Base-by-base conservation (phyloP, 2,329 filamentous ascomycete genomes). In the Colletotrichum sansevieriae region DNA sequence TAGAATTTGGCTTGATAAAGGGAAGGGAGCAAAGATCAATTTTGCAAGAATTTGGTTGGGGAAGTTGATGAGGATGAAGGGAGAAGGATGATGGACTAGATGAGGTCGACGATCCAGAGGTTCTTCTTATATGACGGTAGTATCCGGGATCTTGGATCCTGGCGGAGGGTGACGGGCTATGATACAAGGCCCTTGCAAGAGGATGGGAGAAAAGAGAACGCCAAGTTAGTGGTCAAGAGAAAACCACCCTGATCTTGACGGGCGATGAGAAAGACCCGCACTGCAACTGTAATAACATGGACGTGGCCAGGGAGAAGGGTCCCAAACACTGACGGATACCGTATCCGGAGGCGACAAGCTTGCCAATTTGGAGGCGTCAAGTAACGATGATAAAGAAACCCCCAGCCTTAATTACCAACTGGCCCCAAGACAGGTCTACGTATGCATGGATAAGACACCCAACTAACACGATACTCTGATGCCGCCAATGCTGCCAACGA, bases 281-380 rank as follows among this genome's bases (percentile, higher is more conserved):
- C 33, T 29, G n/a, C 49, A 37, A 52, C 13, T 18, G 33, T 33
- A 33, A 52, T 52, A 52, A 52, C 37, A 29, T 58, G 44, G 57
- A 29, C 18, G 41, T 58, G 44, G 63, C 65, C 52, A 64, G 60
- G 65, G 55, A 39, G 15, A 33, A 52, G 33, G 15, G 25, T 11
- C 49, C 10, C 49, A 13, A 52, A 35, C 49, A 18, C 49, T 29
- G 33, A 52, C 49, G 49, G 49, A 52, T 52, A 20, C 49, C 11
- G 46, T 33, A 63, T 46, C n/a, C 22, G 18, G 33, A 22, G 4
- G 15, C 58, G 47, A 66, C 44, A 33, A 41, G 51, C 57, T 44
- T 66, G 51, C 57, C 57, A 47, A 11, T 66, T 66, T 57, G 51
- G 39, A 49, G 39, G 41, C 49, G n/a, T 47, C 29, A 12, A 55